Percentiles rank a stretch among this genome's conserved stretches.
Conservation (phyloP, 176 grass and related monocot genomes). For the Hordeum vulgare region DNA sequence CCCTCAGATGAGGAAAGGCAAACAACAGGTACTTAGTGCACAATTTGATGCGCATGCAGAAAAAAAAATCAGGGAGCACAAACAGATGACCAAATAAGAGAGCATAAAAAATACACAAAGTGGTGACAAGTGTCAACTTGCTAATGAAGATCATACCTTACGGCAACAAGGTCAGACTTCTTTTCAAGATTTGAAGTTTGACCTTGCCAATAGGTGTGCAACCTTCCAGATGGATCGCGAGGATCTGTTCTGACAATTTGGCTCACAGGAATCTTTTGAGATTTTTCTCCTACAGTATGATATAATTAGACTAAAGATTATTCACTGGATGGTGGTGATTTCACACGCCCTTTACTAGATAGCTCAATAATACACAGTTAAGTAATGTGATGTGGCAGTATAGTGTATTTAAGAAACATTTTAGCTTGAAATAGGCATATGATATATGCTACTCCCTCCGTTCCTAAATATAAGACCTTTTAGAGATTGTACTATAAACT, state of each 20-base stretch:
- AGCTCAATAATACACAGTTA: neutral
- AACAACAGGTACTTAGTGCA: neutral
- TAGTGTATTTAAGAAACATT: neutral
- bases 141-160: constrained; percentile 50
- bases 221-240: constrained; percentile 66
- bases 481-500: too few species aligned
- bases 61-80: neutral
- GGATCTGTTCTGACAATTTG: constrained; percentile 94
- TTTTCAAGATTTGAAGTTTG: constrained; percentile 65
- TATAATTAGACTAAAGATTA: constrained; percentile 16
- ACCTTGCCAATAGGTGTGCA: constrained; percentile 76
- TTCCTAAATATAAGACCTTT: too few species aligned
- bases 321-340: neutral
- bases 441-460: too few species aligned
- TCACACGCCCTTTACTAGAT: neutral
- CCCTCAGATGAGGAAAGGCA: neutral
- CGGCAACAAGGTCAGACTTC: constrained; percentile 63
- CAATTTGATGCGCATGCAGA: neutral
- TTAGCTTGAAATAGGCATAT: neutral
- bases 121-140: neutral
- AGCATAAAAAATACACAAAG: neutral
- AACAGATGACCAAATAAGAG: neutral
- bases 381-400: neutral
- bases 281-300: constrained; percentile 48
- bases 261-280: constrained; percentile 65